A percentile compares a stretch with the other conserved stretches of the same genome.
phyloP scores from a whole-genome alignment of 2,329 filamentous ascomycete genomes.

The Colletotrichum cereale region DNA sequence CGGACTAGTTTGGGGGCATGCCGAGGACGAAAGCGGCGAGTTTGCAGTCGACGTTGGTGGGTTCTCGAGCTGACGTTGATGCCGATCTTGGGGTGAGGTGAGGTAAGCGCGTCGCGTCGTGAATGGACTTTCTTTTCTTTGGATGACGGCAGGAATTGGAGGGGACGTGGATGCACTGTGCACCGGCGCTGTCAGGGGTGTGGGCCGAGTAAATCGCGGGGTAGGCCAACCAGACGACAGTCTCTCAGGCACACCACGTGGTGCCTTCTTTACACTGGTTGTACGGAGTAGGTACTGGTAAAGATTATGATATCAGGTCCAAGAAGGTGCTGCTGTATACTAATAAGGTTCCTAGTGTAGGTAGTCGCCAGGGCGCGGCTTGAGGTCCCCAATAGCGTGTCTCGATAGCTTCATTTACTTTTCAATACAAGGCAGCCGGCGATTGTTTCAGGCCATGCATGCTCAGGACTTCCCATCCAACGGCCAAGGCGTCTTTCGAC shows the following conservation, averaged over 20 bases:
- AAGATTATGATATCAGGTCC: neutral
- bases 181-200: constrained; percentile 30
- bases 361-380: neutral
- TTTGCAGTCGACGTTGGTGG: neutral
- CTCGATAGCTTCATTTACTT: neutral
- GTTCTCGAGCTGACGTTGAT: constrained; percentile 24
- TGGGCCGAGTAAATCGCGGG: constrained; percentile 40
- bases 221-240: constrained; percentile 37
- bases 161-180: constrained; percentile 39
- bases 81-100: constrained; percentile 27
- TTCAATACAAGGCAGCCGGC: constrained; percentile 24
- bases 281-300: no score
- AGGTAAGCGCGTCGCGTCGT: constrained; percentile 39
- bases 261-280: neutral
- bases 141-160: constrained; percentile 35
- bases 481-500: constrained; percentile 27
- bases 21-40: neutral
- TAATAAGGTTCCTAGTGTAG: neutral
- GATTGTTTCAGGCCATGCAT: constrained; percentile 35
- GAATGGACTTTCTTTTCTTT: constrained; percentile 39
- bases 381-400: neutral
- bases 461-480: constrained; percentile 27
- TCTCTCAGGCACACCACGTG: constrained; percentile 37
- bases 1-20: constrained; percentile 30
- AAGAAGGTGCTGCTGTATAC: neutral